A percentile compares a stretch with the other conserved stretches of the same genome.
These are phyloP conservation scores for Nissolia schottii DNA, from an alignment of 306 rosid genomes.

Conservation along the genomic window DNA sequence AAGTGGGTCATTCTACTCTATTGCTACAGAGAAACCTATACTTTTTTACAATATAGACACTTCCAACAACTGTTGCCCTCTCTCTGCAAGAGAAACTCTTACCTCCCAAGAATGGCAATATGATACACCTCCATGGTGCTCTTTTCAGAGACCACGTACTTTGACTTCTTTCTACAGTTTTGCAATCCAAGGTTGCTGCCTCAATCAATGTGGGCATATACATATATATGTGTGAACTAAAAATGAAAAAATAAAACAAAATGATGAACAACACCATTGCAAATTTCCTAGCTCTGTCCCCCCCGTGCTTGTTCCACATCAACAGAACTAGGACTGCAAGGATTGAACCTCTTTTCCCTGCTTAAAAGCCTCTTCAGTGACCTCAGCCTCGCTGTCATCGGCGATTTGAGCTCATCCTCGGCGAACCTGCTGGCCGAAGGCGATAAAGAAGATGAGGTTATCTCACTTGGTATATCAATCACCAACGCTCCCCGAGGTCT, in stretches of 20 bases:
- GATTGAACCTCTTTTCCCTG: constrained; percentile 51
- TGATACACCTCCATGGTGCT: constrained; percentile 16
- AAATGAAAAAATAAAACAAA: background rate
- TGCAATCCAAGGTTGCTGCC: background rate
- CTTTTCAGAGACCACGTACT: constrained; percentile 5
- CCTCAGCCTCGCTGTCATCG: constrained; percentile 49
- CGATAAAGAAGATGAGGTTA: constrained; percentile 34
- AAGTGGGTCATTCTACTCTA: background rate
- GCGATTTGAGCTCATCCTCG: constrained; percentile 66
- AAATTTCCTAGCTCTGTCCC: constrained; percentile 33
- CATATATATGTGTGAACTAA: no score
- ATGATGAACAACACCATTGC: background rate
- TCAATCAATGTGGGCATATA: background rate
- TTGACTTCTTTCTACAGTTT: background rate
- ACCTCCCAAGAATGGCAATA: constrained; percentile 25
- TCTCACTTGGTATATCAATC: constrained; percentile 64
- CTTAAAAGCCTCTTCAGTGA: constrained; percentile 80
- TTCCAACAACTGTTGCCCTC: constrained; percentile 22
- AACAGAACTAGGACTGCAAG: constrained; percentile 52
- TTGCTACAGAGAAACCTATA: background rate
- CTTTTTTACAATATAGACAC: constrained; percentile 17
- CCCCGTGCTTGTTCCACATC: constrained; percentile 49
- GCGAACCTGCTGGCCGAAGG: constrained; percentile 43
- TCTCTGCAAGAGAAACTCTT: constrained; percentile 20
- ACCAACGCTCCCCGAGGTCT: constrained; percentile 45